Conservation (phyloP, 2,329 filamentous ascomycete species). For the Atkinsonella texensis region DNA sequence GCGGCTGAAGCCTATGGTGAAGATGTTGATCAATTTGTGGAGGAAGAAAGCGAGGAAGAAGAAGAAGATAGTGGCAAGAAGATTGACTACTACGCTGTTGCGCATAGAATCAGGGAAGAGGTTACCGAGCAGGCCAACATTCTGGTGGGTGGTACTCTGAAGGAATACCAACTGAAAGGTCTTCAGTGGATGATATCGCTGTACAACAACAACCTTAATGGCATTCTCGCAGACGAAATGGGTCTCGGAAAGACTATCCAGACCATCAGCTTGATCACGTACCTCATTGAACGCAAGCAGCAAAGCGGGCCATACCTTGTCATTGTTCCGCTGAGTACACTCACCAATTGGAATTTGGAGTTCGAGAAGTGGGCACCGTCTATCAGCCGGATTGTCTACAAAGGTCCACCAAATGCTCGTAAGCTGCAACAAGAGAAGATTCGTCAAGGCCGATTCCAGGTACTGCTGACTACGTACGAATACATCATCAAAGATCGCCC, state of each 20-base stretch:
- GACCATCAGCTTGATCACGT: conserved; percentile 93
- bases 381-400: conserved; percentile 83
- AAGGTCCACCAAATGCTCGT: conserved; percentile 77
- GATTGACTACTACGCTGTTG: conserved; percentile 98
- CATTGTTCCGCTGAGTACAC: conserved; percentile 89
- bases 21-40: conserved; percentile 36
- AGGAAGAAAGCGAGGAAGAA: conserved; percentile 57
- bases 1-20: conserved; percentile 69
- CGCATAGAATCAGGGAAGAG: conserved; percentile 90
- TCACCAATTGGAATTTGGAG: conserved; percentile 97
- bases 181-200: conserved; percentile 99
- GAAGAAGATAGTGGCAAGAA: conserved; percentile 63
- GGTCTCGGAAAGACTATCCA: conserved; percentile 99
- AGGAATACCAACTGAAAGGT: conserved; percentile 98
- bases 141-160: conserved; percentile 81
- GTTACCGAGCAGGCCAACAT: conserved; percentile 73
- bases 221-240: conserved; percentile 98
- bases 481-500: conserved; percentile 99
- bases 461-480: conserved; percentile 93
- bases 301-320: conserved; percentile 89
- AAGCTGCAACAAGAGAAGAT: conserved; percentile 91
- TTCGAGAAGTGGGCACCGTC: conserved; percentile 98
- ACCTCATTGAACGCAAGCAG: conserved; percentile 90
- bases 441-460: conserved; percentile 89
- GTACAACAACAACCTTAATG: conserved; percentile 99